phyloP scores from a whole-genome alignment of 1,139 yeast species.

The Magnusiomyces fungicola region DNA sequence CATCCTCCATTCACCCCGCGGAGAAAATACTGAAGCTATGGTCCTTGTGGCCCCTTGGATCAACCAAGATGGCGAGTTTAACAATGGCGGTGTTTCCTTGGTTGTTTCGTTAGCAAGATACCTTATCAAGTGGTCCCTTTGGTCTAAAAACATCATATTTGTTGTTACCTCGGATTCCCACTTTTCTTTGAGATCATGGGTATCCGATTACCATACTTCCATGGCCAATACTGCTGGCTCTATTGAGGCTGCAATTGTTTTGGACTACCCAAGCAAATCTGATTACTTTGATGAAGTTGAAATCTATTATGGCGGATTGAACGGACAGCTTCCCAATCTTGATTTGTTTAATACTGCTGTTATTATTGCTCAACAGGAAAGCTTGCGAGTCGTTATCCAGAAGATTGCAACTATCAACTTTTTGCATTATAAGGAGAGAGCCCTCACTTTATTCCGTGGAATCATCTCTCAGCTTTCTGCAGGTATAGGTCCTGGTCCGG shows the following conservation, averaged over 20 bases:
- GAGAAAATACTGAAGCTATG: slow-evolving; percentile 95
- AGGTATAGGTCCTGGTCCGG: slow-evolving; percentile 53
- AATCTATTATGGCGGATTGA: slow-evolving; percentile 75
- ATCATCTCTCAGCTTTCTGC: slow-evolving; percentile 61
- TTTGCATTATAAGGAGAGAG: slow-evolving; percentile 36
- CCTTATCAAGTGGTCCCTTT: slow-evolving; percentile 76
- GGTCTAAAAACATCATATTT: slow-evolving; percentile 90
- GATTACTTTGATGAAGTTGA: slow-evolving; percentile 75
- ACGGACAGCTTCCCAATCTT: slow-evolving; percentile 92
- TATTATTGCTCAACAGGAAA: slow-evolving; percentile 64
- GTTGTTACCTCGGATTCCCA: slow-evolving; percentile 74
- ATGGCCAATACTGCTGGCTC: slow-evolving; percentile 91
- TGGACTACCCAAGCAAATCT: slow-evolving; percentile 57
- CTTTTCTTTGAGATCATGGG: slow-evolving; percentile 76
- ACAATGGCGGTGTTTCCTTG: slow-evolving; percentile 75
- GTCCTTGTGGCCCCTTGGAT: slow-evolving; percentile 86
- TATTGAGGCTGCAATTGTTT: slow-evolving; percentile 81
- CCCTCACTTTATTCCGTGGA: slow-evolving; percentile 56
- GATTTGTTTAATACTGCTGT: slow-evolving; percentile 82
- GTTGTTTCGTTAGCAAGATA: slow-evolving; percentile 69
- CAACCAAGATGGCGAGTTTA: slow-evolving; percentile 49
- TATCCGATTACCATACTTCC: slow-evolving; percentile 83
- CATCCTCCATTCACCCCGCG: slow-evolving; percentile 84
- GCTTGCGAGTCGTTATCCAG: slow-evolving; percentile 62
- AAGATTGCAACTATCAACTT: slow-evolving; percentile 33